Conservation (phyloP, 352 stramenopile genomes). For the Phytophthora ohioensis region DNA sequence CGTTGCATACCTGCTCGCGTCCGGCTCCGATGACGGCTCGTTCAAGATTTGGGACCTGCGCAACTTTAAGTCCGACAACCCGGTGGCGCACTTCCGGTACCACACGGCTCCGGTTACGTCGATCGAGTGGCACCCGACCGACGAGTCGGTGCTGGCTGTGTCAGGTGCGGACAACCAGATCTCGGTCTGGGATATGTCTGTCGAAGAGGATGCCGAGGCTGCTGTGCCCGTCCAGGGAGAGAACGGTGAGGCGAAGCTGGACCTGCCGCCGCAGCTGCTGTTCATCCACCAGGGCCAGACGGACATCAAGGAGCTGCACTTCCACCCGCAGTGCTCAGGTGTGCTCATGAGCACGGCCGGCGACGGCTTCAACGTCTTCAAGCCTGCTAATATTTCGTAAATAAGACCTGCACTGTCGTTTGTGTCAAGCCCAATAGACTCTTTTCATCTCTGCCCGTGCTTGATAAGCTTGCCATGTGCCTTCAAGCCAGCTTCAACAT, state of each 20-base stretch:
- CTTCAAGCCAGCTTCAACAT: background rate
- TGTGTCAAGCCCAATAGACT: slow-evolving; percentile 28
- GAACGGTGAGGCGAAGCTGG: slow-evolving; percentile 69
- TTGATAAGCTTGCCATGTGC: background rate
- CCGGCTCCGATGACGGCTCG: slow-evolving; percentile 97
- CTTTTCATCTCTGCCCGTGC: background rate
- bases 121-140: slow-evolving; percentile 99
- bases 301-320: slow-evolving; percentile 99
- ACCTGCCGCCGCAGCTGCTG: slow-evolving; percentile 98
- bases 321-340: slow-evolving; percentile 98
- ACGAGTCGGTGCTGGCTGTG: slow-evolving; percentile 98
- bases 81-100: slow-evolving; percentile 95
- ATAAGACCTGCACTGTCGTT: slow-evolving; percentile 35
- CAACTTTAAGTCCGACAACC: slow-evolving; percentile 90
- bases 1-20: slow-evolving; percentile 97
- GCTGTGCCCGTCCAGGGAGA: slow-evolving; percentile 50
- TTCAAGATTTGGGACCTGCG: slow-evolving; percentile 98
- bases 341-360: slow-evolving; percentile 96
- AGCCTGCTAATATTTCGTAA: slow-evolving; percentile 95
- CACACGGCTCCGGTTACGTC: slow-evolving; percentile 97
- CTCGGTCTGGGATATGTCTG: slow-evolving; percentile 99
- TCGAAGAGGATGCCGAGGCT: slow-evolving; percentile 96
- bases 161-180: slow-evolving; percentile 96
- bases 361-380: slow-evolving; percentile 98
- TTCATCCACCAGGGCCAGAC: slow-evolving; percentile 99